phyloP scores from a whole-genome alignment of 2,329 filamentous ascomycete species.

The Dothidotthia symphoricarpi region DNA sequence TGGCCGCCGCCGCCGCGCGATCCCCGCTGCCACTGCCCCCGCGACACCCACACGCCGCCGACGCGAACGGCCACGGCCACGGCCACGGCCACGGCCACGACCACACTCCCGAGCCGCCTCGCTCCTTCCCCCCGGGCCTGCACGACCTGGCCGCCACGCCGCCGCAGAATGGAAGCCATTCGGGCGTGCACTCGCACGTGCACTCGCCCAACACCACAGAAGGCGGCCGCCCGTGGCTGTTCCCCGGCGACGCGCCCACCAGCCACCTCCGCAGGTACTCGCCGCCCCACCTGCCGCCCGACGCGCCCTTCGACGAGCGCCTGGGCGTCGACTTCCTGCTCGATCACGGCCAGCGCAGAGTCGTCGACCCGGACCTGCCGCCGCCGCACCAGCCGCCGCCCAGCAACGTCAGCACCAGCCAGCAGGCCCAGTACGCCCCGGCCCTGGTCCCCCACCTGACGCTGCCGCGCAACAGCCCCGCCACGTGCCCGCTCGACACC shows the following conservation, averaged over 20 bases:
- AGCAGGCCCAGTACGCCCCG: constrained; percentile 30
- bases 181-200: constrained; percentile 21
- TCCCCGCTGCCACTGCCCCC: constrained; percentile 42
- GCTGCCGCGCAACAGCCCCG: constrained; percentile 55
- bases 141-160: constrained; percentile 22
- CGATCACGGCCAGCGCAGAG: constrained; percentile 49
- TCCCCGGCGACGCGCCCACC: constrained; percentile 30
- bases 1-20: constrained; percentile 51
- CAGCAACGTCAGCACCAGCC: constrained; percentile 22
- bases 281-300: constrained; percentile 18
- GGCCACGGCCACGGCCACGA: constrained; percentile 10
- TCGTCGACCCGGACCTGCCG: constrained; percentile 42
- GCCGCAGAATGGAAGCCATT: constrained; percentile 17
- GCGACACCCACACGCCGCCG: constrained; percentile 5
- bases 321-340: constrained; percentile 73
- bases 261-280: constrained; percentile 38
- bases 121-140: constrained; percentile 23
- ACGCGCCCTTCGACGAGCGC: constrained; percentile 53
- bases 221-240: constrained; percentile 32
- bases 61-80: constrained; percentile 11
- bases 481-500: constrained; percentile 74
- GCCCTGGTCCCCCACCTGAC: constrained; percentile 35
- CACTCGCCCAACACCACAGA: constrained; percentile 30
- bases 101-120: constrained; percentile 11
- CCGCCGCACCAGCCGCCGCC: constrained; percentile 42